Percentiles rank a stretch among this genome's conserved stretches.
Evolutionary conservation across 2,329 filamentous ascomycete species (phyloP).

Genomic region (Alternaria rosae): DNA sequence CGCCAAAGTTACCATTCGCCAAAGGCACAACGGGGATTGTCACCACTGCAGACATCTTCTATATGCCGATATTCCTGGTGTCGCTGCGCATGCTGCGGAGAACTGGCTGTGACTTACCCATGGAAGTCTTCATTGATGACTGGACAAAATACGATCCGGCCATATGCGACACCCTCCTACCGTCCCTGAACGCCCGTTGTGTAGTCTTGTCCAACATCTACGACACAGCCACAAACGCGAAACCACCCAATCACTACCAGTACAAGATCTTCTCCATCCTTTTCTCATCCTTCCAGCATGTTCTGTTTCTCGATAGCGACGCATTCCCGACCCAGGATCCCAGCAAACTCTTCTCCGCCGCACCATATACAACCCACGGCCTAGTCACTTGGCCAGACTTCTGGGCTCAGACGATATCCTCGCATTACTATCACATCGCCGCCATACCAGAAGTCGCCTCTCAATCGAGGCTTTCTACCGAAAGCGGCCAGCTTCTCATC

Average conservation of each 20-base stretch:
- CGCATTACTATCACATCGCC: constrained; percentile 56
- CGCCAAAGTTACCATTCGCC: constrained; percentile 47
- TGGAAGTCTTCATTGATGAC: constrained; percentile 54
- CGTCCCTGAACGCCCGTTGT: constrained; percentile 51
- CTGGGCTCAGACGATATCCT: constrained; percentile 55
- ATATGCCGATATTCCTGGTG: constrained; percentile 60
- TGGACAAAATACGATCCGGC: constrained; percentile 47
- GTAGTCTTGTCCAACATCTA: constrained; percentile 42
- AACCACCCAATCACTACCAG: constrained; percentile 53
- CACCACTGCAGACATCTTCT: constrained; percentile 57
- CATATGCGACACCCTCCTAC: constrained; percentile 50
- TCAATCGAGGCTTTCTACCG: constrained; percentile 49
- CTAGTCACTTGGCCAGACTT: constrained; percentile 67
- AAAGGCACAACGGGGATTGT: constrained; percentile 58
- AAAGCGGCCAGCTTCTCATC: constrained; percentile 59
- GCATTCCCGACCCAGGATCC: constrained; percentile 60
- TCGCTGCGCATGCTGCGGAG: constrained; percentile 62
- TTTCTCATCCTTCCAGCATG: constrained; percentile 66
- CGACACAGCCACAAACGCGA: constrained; percentile 18
- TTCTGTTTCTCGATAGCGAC: constrained; percentile 67
- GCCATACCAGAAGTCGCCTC: constrained; percentile 43
- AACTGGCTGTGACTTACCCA: constrained; percentile 59
- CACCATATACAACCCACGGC: constrained; percentile 61
- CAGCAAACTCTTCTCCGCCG: constrained; percentile 57
- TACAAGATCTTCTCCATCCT: constrained; percentile 65